These are phyloP conservation scores for Hanseniaspora osmophila DNA, from an alignment of 805 yeast species.

Conservation along the genomic window DNA sequence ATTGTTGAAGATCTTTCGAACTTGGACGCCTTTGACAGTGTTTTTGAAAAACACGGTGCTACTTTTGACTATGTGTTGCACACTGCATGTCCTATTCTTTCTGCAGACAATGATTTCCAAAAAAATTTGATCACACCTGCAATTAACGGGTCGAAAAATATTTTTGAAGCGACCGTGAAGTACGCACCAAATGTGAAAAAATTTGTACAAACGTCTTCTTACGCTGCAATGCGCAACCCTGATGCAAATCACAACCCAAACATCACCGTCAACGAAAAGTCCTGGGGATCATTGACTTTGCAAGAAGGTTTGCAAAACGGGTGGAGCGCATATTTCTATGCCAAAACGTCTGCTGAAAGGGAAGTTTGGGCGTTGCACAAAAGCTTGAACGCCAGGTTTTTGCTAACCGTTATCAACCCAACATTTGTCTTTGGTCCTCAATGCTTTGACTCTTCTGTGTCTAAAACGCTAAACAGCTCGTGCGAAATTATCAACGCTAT, in stretches of 20 bases:
- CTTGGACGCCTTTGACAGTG: constrained; percentile 32
- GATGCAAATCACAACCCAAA: constrained; percentile 9
- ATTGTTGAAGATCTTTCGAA: constrained; percentile 23
- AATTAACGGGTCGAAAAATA: constrained; percentile 34
- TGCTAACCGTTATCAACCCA: constrained; percentile 28
- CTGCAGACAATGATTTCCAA: constrained; percentile 27
- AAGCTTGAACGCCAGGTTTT: constrained; percentile 19
- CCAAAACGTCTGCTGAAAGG: constrained; percentile 41
- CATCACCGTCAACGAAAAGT: constrained; percentile 18
- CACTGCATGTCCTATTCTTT: constrained; percentile 35
- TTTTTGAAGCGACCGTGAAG: constrained; percentile 29
- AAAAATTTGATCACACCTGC: constrained; percentile 39
- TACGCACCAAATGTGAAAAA: constrained; percentile 29
- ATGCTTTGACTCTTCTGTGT: constrained; percentile 25
- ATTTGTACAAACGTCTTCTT: constrained; percentile 42
- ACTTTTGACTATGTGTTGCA: constrained; percentile 32
- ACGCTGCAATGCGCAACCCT: constrained; percentile 29
- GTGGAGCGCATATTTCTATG: constrained; percentile 24
- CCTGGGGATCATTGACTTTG: constrained; percentile 25
- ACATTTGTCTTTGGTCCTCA: constrained; percentile 37
- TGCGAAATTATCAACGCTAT: constrained; percentile 22
- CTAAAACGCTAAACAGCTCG: constrained; percentile 22
- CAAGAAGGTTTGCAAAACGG: constrained; percentile 13
- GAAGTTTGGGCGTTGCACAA: constrained; percentile 39
- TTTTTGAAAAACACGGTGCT: constrained; percentile 24